Percentiles rank a stretch among this genome's conserved stretches.
These are phyloP conservation scores for Apiotrichum siamense DNA, from an alignment of 1,284 basidiomycete genomes.

Conservation along the genomic window DNA sequence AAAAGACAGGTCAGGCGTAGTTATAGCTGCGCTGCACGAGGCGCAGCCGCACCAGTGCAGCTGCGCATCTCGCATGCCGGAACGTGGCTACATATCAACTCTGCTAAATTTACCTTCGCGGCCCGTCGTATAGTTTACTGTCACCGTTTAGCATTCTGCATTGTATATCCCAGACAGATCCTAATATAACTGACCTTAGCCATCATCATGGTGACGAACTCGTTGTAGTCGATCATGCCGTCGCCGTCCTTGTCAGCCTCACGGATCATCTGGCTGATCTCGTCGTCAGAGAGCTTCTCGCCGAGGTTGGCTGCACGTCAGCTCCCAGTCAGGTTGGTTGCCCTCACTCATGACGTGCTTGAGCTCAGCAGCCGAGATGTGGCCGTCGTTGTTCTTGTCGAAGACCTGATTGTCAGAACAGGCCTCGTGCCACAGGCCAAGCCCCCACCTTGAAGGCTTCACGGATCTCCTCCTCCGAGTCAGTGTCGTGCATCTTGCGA, in stretches of 20 bases:
- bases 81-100: slow-evolving; percentile 1
- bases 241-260: slow-evolving; percentile 87
- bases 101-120: too few species aligned
- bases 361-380: slow-evolving; percentile 63
- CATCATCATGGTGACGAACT: slow-evolving; percentile 54
- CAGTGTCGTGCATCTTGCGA: slow-evolving; percentile 89
- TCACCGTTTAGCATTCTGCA: neutral
- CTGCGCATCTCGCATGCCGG: neutral
- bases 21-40: too few species aligned
- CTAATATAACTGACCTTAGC: slow-evolving; percentile 33
- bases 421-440: neutral
- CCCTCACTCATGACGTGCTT: slow-evolving; percentile 89
- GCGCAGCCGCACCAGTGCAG: too few species aligned
- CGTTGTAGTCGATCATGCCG: slow-evolving; percentile 49
- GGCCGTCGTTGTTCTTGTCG: slow-evolving; percentile 61
- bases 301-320: slow-evolving; percentile 53
- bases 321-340: neutral
- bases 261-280: slow-evolving; percentile 98
- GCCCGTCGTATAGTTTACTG: slow-evolving; percentile 1
- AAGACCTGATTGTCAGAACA: slow-evolving; percentile 48
- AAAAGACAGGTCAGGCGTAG: too few species aligned
- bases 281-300: slow-evolving; percentile 85
- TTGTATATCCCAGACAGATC: too few species aligned
- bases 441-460: slow-evolving; percentile 56
- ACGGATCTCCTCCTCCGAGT: slow-evolving; percentile 64